These are phyloP conservation scores for Brassica balearica DNA, from an alignment of 441 rosid genomes.

Conservation along the genomic window DNA sequence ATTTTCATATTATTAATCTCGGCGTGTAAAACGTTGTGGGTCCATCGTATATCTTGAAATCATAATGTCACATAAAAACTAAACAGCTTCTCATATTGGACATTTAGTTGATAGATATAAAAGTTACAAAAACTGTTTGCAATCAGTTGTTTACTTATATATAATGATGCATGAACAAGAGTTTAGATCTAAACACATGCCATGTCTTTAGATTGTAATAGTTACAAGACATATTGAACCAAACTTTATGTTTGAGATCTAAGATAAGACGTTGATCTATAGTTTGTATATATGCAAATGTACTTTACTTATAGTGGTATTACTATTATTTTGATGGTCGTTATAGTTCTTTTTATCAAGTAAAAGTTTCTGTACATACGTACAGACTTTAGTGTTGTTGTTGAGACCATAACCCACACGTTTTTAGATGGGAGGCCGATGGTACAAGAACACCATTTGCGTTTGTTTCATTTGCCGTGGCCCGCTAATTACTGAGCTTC, in stretches of 20 bases:
- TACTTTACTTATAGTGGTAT: conserved; percentile 1
- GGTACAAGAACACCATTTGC: conserved; percentile 37
- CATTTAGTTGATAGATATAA: conserved; percentile 2
- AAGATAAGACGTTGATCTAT: conserved; percentile 21
- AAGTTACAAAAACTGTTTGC: conserved; percentile 9
- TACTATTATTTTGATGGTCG: conserved; percentile 7
- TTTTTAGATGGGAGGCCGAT: conserved; percentile 37
- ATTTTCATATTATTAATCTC: background rate
- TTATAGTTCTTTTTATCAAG: too few relatives aligned
- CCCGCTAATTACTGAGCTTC: conserved; percentile 7
- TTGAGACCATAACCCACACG: conserved; percentile 34
- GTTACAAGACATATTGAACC: conserved; percentile 31
- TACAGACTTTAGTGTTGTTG: conserved; percentile 22
- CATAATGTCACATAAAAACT: conserved; percentile 37
- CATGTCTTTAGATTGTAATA: conserved; percentile 36
- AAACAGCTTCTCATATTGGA: conserved; percentile 20
- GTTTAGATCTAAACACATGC: conserved; percentile 43
- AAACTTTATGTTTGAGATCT: conserved; percentile 33
- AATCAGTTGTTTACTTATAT: conserved; percentile 14
- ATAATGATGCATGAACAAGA: conserved; percentile 27
- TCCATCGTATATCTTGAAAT: conserved; percentile 33
- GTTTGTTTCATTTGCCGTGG: conserved; percentile 17
- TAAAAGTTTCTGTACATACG: background rate
- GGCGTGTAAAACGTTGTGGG: conserved; percentile 45
- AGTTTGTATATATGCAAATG: background rate